These are phyloP conservation scores for Salicornia ramosissima DNA, from an alignment of 148 eudicot species.

Conservation along the genomic window DNA sequence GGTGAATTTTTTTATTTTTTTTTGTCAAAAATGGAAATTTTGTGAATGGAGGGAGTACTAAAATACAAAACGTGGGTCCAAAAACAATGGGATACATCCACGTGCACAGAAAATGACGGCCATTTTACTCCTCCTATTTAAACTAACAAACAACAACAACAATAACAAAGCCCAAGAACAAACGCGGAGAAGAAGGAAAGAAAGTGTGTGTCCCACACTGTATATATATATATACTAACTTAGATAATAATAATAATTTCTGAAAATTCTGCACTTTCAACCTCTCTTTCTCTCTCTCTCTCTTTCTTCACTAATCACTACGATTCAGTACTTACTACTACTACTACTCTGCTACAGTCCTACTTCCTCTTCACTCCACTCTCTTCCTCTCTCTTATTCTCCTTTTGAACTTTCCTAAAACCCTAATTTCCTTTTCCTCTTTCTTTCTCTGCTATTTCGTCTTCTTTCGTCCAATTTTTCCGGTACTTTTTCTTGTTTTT, in stretches of 20 bases:
- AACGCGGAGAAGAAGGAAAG: background rate
- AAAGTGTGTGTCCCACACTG: background rate
- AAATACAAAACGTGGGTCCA: too few species aligned
- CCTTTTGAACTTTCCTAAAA: slow-evolving; percentile 2
- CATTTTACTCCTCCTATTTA: too few species aligned
- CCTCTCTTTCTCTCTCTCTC: too few species aligned
- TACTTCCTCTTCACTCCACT: background rate
- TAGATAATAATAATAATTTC: too few species aligned
- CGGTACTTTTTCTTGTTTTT: background rate
- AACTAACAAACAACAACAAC: too few species aligned
- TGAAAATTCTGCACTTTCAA: background rate
- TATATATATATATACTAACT: too few species aligned
- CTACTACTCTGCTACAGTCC: background rate
- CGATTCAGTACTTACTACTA: too few species aligned
- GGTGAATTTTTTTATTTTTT: too few species aligned
- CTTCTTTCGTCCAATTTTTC: background rate
- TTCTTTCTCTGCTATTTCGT: background rate
- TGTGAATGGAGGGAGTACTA: too few species aligned
- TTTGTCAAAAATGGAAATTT: too few species aligned
- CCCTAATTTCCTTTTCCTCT: slow-evolving; percentile 9
- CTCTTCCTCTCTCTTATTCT: background rate
- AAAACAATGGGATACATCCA: background rate
- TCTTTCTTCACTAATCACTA: background rate
- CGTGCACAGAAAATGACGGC: slow-evolving; percentile 22
- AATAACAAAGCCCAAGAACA: too few species aligned